Evolutionary conservation across 164 flowering plant genomes (phyloP).

Genomic region (Piper betle): DNA sequence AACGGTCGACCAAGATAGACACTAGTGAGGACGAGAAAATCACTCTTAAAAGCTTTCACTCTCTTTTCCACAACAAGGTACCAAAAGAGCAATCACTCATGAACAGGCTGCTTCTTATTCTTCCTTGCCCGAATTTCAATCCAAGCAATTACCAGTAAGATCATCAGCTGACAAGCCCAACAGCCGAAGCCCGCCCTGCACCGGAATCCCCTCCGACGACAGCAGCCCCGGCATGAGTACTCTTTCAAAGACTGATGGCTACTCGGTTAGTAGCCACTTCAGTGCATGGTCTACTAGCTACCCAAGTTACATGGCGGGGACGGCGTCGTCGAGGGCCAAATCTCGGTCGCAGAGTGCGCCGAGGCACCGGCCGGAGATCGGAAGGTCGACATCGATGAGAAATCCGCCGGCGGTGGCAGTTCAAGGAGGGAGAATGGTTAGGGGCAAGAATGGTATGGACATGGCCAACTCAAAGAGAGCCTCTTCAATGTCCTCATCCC

Average conservation of each 20-base stretch:
- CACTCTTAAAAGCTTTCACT: too few species aligned
- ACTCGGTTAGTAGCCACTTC: conserved; percentile 25
- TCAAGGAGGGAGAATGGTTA: conserved; percentile 1
- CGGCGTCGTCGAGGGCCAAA: conserved; percentile 69
- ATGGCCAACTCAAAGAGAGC: not conserved
- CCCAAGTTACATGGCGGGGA: conserved; percentile 79
- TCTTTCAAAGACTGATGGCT: conserved; percentile 38
- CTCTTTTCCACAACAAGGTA: too few species aligned
- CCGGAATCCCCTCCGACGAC: conserved; percentile 21
- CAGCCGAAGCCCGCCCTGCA: not conserved
- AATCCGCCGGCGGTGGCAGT: conserved; percentile 23
- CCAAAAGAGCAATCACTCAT: too few species aligned
- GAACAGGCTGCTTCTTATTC: too few species aligned
- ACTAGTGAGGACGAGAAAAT: too few species aligned
- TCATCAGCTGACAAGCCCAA: not conserved
- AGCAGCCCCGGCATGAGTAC: conserved; percentile 51
- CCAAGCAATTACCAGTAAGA: not conserved
- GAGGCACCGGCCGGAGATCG: conserved; percentile 55
- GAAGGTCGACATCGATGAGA: conserved; percentile 20
- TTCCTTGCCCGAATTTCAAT: not conserved
- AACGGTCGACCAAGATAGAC: too few species aligned
- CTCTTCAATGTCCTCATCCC: not conserved
- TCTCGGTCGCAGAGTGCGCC: conserved; percentile 81
- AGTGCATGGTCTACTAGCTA: conserved; percentile 28
- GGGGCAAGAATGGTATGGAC: not conserved